Evolutionary conservation across 495 filamentous ascomycete genomes (phyloP), one percentile per base, ranked within the genome.

Genomic region (Barbatosphaeria neglecta): DNA sequence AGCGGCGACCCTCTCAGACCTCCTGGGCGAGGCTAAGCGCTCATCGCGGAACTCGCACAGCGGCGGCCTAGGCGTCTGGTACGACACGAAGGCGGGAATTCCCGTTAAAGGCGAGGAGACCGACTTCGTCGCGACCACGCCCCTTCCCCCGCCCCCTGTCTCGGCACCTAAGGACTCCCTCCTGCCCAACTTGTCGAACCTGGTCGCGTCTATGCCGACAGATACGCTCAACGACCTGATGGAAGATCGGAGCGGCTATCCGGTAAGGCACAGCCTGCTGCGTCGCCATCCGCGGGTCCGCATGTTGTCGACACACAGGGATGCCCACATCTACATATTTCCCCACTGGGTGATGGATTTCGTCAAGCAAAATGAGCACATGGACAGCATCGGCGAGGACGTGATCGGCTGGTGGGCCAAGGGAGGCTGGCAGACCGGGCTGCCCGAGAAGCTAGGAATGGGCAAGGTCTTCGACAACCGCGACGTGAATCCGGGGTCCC

Each of bases 321-420:
- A 96, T 58, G 83, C 90, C 3, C 89, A 95, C 53, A 79, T 96
- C 48, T 99, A 97, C 57, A 74, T 97, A 52, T 84, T 97, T 51
- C 92, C 92, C 0, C 77, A 81, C 51, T 97, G 93, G 92, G 78
- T 94, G 6, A 73, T 89, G 51, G 80, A 88, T n/a, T 78, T 95
- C 56, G 75, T 90, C 22, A 72, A 72, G 43, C 69, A 67, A 22
- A 90, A 97, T 50, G 82, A 90, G 17, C 78, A 71, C 17, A 75
- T 97, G 38, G 83, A 95, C 43, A 90, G 78, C 35, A 77, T 99
- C 45, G 83, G 84, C 43, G 92, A 99, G 65, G 93, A 97, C 54
- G 75, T 96, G 17, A 63, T 99, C 16, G 90, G 90, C 11, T 94
- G 83, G 82, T 94, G 89, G 90, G 87, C 88, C 11, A 97, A 97